These are phyloP conservation scores for Cladophialophora bantiana DNA, from an alignment of 2,329 filamentous ascomycete species.

Conservation along the genomic window DNA sequence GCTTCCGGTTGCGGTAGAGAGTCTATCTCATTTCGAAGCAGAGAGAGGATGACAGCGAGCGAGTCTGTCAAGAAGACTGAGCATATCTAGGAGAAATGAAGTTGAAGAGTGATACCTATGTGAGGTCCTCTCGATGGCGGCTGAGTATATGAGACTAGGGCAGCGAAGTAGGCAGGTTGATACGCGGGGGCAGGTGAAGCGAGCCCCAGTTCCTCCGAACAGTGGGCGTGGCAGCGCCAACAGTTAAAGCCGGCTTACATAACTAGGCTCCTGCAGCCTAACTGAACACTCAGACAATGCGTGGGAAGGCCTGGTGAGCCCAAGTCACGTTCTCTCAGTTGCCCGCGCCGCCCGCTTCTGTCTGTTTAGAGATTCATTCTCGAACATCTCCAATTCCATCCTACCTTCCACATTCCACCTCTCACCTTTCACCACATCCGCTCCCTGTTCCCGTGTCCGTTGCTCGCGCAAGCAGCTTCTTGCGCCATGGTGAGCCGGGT, in stretches of 20 bases:
- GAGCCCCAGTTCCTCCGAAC: background rate
- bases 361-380: constrained; percentile 27
- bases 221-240: background rate
- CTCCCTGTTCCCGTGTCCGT: constrained; percentile 14
- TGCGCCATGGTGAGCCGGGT: constrained; percentile 29
- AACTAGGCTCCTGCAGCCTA: constrained; percentile 5
- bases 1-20: constrained; percentile 29
- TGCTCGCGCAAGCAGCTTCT: constrained; percentile 14
- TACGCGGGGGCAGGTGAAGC: background rate
- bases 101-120: background rate
- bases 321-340: constrained; percentile 28
- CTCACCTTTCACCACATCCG: constrained; percentile 15
- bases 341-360: constrained; percentile 24
- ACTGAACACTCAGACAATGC: background rate
- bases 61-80: background rate
- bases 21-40: constrained; percentile 19
- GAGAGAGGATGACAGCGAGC: background rate
- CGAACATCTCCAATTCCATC: constrained; percentile 18
- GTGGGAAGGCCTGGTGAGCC: background rate
- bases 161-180: background rate
- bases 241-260: constrained; percentile 19
- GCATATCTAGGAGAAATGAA: background rate
- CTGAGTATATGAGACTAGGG: background rate
- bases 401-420: constrained; percentile 4
- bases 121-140: background rate